Percentiles rank a stretch among this genome's conserved stretches.
Conservation (phyloP, 331 rosid species). For the Phaseolus coccineus region DNA sequence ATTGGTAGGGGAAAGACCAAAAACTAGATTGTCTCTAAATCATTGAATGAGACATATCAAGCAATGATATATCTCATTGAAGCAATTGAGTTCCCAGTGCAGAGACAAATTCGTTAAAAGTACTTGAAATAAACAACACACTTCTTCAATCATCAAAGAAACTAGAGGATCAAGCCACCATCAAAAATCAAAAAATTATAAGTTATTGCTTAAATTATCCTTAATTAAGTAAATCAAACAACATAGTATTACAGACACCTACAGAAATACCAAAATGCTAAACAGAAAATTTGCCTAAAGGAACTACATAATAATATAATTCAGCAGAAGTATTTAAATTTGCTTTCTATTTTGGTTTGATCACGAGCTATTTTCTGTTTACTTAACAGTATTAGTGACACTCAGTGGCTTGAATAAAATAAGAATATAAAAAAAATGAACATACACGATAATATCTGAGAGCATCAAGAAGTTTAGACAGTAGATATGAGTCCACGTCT, state of each 20-base stretch:
- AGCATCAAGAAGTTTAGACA: slow-evolving; percentile 76
- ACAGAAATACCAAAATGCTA: slow-evolving; percentile 9
- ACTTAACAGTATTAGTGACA: slow-evolving; percentile 3
- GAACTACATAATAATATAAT: slow-evolving; percentile 10
- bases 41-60: no score
- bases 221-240: slow-evolving; percentile 5
- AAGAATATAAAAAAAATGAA: slow-evolving; percentile 34
- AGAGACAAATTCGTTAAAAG: no score
- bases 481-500: slow-evolving; percentile 62
- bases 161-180: background rate
- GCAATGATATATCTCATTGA: no score
- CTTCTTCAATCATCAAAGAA: slow-evolving; percentile 18
- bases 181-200: background rate
- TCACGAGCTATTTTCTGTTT: slow-evolving; percentile 8
- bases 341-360: slow-evolving; percentile 6
- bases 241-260: slow-evolving; percentile 31
- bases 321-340: background rate
- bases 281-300: slow-evolving; percentile 23
- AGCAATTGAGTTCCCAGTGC: no score
- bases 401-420: slow-evolving; percentile 29
- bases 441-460: slow-evolving; percentile 78
- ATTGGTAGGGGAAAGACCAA: no score
- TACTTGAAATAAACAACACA: background rate
- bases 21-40: no score
- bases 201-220: slow-evolving; percentile 2